Percentiles rank a stretch among this genome's conserved stretches.
Evolutionary conservation across 2,329 filamentous ascomycete species (phyloP).

Genomic region (Ceratocystis harringtonii): DNA sequence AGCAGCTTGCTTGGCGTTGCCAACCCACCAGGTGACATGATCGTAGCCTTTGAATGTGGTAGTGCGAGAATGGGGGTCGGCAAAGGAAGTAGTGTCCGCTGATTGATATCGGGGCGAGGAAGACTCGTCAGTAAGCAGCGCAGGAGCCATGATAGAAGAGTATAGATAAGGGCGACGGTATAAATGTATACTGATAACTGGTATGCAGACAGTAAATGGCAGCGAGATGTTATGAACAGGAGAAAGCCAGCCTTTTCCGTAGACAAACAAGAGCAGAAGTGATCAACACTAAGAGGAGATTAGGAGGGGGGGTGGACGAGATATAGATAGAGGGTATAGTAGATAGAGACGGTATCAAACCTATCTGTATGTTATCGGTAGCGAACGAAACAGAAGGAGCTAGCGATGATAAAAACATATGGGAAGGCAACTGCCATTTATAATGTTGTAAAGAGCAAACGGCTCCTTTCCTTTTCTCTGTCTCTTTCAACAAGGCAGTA

Average conservation of each 20-base stretch:
- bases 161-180: neutral
- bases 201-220: neutral
- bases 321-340: too few species aligned
- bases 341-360: too few species aligned
- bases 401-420: neutral
- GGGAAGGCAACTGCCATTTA: neutral
- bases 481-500: neutral
- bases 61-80: slow-evolving; percentile 34
- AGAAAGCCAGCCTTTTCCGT: neutral
- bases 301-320: too few species aligned
- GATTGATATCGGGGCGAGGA: neutral
- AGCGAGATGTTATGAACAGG: neutral
- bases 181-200: neutral
- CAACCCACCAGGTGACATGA: slow-evolving; percentile 90
- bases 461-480: too few species aligned
- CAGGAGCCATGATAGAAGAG: slow-evolving; percentile 39
- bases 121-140: slow-evolving; percentile 34
- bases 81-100: slow-evolving; percentile 31
- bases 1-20: slow-evolving; percentile 90
- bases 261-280: neutral
- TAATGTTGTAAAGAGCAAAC: neutral
- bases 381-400: neutral
- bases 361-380: neutral
- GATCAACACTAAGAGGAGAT: too few species aligned
- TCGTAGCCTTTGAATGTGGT: slow-evolving; percentile 68